Percentiles rank a stretch among this genome's conserved stretches.
Evolutionary conservation across 2,329 filamentous ascomycete genomes (phyloP).

Genomic region (Hypocreales sp.): DNA sequence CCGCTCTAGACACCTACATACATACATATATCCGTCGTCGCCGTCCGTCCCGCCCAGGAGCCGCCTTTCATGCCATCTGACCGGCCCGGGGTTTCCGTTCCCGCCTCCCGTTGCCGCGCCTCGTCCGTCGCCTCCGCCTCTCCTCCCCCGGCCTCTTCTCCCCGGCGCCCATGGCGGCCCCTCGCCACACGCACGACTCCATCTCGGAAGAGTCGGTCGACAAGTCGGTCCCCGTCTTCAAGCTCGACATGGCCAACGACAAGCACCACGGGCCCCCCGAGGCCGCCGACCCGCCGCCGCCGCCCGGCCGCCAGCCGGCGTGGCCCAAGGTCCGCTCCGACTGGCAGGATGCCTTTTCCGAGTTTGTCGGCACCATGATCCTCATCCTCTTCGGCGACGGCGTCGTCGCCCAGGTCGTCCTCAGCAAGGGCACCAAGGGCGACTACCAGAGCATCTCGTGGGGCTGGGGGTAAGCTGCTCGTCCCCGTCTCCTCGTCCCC

Average conservation of each 20-base stretch:
- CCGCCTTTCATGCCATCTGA: too few relatives aligned
- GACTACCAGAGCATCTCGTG: conserved; percentile 32
- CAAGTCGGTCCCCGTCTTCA: conserved; percentile 13
- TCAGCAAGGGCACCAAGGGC: conserved; percentile 34
- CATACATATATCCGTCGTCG: too few relatives aligned
- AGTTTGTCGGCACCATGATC: conserved; percentile 55
- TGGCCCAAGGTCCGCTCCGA: conserved; percentile 38
- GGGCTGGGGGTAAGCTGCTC: conserved; percentile 28
- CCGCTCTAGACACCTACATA: too few relatives aligned
- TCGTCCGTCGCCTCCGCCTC: too few relatives aligned
- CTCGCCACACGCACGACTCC: conserved; percentile 11
- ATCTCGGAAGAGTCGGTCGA: conserved; percentile 18
- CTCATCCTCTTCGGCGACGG: conserved; percentile 56
- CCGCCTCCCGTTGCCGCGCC: too few relatives aligned
- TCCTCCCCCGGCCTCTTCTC: too few relatives aligned
- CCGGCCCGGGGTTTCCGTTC: too few relatives aligned
- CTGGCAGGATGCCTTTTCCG: conserved; percentile 44
- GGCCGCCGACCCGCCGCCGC: conserved; percentile 5
- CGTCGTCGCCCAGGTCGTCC: conserved; percentile 53
- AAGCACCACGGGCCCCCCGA: conserved; percentile 9
- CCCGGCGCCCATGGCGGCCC: conserved; percentile 18
- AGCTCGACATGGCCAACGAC: conserved; percentile 16
- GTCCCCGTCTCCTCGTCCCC: conserved; percentile 1
- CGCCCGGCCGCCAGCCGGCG: conserved; percentile 10
- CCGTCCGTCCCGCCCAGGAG: too few relatives aligned